Evolutionary conservation across 352 stramenopile species (phyloP), one percentile per base, ranked within the genome.

Genomic region (Globisporangium okanoganense): DNA sequence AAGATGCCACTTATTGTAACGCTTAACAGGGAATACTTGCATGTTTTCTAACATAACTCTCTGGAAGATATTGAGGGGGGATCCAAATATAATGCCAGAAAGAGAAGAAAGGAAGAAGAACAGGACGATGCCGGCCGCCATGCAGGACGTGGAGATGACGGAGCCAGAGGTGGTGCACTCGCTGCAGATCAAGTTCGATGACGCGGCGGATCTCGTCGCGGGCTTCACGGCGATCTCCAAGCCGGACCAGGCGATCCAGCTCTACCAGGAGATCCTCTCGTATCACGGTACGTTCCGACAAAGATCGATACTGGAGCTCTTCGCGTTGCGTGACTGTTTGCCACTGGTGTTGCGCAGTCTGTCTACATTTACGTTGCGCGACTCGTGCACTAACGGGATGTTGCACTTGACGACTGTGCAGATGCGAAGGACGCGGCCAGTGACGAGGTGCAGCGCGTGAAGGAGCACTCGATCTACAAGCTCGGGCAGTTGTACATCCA

Each of bases 401-500:
- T 33, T 33, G 29, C 29, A 6, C 29, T 33, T 33, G 27, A 22
- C 62, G 58, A 49, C 22, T 47, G 48, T 44, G 13, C 45, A 91
- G 82, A 77, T 29, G 66, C 56, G 5, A 79, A 83, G 49, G 82
- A 96, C 41, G 75, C 78, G 2, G 56, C 69, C 27, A 72, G 66
- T 43, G 89, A 97, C 47, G 77, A 79, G 16, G 87, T 96, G 41
- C 84, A 95, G 70, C 88, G 88, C 53, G 81, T 98, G 49, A 98
- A 98, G 78, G 96, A 99, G 80, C 86, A 97, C 54, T 76, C 94
- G 41, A 96, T 99, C 61, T 99, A 99, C 79, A 96, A 96, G 56
- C 73, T 99, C 40, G 92, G 89, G 8, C 79, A 96, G 61, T 73
- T 97, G 24, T 97, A 97, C 72, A 98, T 96, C 69, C 82, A 93